These are phyloP conservation scores for Sclerotinia sclerotiorum DNA, from an alignment of 2,329 filamentous ascomycete genomes.

Conservation along the genomic window DNA sequence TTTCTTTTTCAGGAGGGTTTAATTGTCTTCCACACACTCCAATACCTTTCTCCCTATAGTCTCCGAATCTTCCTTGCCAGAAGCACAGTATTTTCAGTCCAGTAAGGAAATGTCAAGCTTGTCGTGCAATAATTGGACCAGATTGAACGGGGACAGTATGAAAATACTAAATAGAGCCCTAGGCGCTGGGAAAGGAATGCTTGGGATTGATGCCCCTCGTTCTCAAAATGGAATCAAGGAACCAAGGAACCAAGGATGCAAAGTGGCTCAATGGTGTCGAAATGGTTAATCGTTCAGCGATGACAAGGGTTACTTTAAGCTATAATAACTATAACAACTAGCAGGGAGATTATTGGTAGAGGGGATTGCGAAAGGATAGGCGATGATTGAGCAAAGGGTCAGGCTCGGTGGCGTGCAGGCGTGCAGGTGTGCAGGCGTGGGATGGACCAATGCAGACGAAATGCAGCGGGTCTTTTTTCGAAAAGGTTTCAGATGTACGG, in stretches of 20 bases:
- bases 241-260: conserved; percentile 20
- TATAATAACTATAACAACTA: neutral
- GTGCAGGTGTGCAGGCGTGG: neutral
- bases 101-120: conserved; percentile 21
- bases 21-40: conserved; percentile 22
- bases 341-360: conserved; percentile 14
- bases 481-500: conserved; percentile 22
- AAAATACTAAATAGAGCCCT: conserved; percentile 12
- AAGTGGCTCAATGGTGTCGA: conserved; percentile 17
- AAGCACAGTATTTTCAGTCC: conserved; percentile 20
- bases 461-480: conserved; percentile 11
- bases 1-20: conserved; percentile 16
- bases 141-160: conserved; percentile 3
- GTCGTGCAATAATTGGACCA: conserved; percentile 16
- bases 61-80: conserved; percentile 20
- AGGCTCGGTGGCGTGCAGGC: conserved; percentile 11
- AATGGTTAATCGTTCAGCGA: conserved; percentile 14
- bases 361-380: neutral
- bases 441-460: conserved; percentile 14
- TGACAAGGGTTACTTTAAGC: conserved; percentile 18
- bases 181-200: conserved; percentile 25
- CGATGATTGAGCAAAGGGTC: conserved; percentile 18
- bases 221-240: conserved; percentile 20
- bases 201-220: conserved; percentile 22
- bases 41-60: conserved; percentile 19